A percentile compares a stretch with the other conserved stretches of the same genome.
Conservation (phyloP, 2,329 filamentous ascomycete species). For the Fusarium ambrosium region DNA sequence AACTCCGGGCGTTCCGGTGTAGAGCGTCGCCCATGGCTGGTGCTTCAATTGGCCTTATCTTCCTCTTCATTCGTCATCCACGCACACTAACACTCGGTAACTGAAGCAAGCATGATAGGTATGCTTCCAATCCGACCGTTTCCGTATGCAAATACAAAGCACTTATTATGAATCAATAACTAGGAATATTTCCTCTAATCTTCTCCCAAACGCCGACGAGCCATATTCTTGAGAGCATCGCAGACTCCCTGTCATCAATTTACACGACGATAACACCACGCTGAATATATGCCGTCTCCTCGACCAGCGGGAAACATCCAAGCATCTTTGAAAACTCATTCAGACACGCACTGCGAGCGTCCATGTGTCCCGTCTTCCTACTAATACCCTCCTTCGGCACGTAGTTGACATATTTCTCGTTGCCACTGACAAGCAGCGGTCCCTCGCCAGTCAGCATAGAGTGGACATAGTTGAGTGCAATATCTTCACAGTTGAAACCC, state of each 20-base stretch:
- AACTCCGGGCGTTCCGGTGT: not conserved
- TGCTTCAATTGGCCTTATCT: not conserved
- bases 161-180: not conserved
- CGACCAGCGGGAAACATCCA: slow-evolving; percentile 53
- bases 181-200: not conserved
- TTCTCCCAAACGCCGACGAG: slow-evolving; percentile 7
- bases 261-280: slow-evolving; percentile 49
- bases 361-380: slow-evolving; percentile 50
- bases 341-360: slow-evolving; percentile 52
- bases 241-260: not conserved
- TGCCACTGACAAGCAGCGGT: slow-evolving; percentile 52
- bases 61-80: not conserved
- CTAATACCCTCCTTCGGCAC: slow-evolving; percentile 52
- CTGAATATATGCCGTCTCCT: slow-evolving; percentile 52
- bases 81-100: too few species aligned
- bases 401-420: slow-evolving; percentile 50
- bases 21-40: not conserved
- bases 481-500: slow-evolving; percentile 57
- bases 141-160: not conserved
- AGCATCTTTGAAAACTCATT: slow-evolving; percentile 53
- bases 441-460: slow-evolving; percentile 52
- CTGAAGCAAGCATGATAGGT: not conserved
- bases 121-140: not conserved
- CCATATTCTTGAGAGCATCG: not conserved
- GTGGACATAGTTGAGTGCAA: slow-evolving; percentile 55